Conservation (phyloP, 331 rosid species). For the Saraca asoca region DNA sequence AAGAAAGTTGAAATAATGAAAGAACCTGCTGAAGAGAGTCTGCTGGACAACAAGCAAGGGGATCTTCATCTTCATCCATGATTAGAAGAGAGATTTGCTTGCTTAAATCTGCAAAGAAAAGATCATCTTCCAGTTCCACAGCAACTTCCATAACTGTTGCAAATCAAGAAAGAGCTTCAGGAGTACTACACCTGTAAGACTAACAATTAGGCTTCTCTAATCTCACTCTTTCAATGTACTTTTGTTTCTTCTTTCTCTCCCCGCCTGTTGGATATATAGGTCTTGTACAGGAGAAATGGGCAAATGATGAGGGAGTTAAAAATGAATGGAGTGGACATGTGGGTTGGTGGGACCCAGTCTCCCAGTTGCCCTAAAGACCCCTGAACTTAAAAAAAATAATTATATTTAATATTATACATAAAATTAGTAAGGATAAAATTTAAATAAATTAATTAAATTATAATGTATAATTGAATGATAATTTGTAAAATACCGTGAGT, state of each 20-base stretch:
- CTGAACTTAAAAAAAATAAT: too few relatives aligned
- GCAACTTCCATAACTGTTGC: conserved; percentile 60
- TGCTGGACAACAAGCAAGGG: conserved; percentile 48
- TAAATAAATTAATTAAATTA: too few relatives aligned
- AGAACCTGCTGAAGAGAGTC: conserved; percentile 56
- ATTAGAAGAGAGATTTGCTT: conserved; percentile 82
- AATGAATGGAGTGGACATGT: conserved; percentile 64
- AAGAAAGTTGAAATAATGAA: background rate
- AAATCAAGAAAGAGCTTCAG: conserved; percentile 9
- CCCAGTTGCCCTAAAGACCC: conserved; percentile 63
- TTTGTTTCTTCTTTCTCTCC: background rate
- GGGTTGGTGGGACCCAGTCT: conserved; percentile 67
- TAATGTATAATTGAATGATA: too few relatives aligned
- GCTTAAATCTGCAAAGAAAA: conserved; percentile 80
- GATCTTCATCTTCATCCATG: conserved; percentile 89
- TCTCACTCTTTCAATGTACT: conserved; percentile 4
- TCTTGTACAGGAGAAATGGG: conserved; percentile 44
- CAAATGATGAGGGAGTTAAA: conserved; percentile 41
- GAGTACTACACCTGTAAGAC: conserved; percentile 10
- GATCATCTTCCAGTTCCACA: conserved; percentile 79
- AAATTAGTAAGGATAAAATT: too few relatives aligned
- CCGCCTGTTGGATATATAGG: conserved; percentile 29
- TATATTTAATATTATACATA: too few relatives aligned
- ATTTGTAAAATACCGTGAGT: too few relatives aligned
- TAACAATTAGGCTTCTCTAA: background rate